Conservation (phyloP, 371 early-diverging fungal species). For the Zopfochytrium polystomum region DNA sequence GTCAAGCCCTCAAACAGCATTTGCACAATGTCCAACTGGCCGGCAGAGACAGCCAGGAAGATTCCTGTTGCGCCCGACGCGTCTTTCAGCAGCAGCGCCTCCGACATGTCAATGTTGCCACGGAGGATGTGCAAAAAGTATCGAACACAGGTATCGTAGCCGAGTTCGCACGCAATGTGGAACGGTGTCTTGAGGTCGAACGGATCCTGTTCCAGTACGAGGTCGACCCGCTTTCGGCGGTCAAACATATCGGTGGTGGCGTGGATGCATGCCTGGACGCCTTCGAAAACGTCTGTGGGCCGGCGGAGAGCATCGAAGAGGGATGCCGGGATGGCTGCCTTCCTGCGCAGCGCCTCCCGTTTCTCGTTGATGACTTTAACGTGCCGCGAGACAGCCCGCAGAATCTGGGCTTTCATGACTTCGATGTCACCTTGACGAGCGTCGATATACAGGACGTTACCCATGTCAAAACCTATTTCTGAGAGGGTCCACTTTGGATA, state of each 20-base stretch:
- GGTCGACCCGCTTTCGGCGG: not conserved
- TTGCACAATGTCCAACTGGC: not conserved
- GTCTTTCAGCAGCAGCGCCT: not conserved
- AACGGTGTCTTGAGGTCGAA: not conserved
- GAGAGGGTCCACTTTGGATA: not conserved
- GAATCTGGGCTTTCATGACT: not conserved
- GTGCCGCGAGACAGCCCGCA: not conserved
- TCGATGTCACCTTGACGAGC: not conserved
- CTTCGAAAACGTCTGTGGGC: not conserved
- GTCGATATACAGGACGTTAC: slow-evolving; percentile 10
- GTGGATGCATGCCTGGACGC: not conserved
- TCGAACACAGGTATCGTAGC: not conserved
- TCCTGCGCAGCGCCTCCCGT: not conserved
- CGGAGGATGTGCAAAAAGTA: not conserved
- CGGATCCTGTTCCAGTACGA: not conserved
- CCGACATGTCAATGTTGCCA: not conserved
- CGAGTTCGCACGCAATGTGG: slow-evolving; percentile 3
- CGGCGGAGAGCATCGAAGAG: not conserved
- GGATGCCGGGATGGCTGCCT: not conserved
- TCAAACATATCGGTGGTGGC: too few species aligned
- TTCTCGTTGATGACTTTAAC: not conserved
- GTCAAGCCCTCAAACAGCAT: not conserved
- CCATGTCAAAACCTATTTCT: slow-evolving; percentile 15
- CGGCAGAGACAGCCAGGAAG: not conserved
- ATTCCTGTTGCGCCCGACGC: not conserved